A percentile compares a stretch with the other conserved stretches of the same genome.
phyloP scores from a whole-genome alignment of 1,139 yeast genomes.

The Yamadazyma conglobata region DNA sequence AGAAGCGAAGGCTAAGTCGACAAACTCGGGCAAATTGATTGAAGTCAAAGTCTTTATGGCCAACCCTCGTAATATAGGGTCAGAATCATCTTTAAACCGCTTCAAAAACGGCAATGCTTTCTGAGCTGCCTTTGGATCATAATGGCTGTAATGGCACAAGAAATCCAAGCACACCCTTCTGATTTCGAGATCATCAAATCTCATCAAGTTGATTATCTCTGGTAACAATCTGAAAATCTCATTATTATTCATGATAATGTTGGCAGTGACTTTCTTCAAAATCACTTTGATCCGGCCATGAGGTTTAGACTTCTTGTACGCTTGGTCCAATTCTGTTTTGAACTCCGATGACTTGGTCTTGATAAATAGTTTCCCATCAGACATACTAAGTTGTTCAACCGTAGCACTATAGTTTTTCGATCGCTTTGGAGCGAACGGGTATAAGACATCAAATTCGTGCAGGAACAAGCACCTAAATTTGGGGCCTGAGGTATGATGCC shows the following conservation, averaged over 20 bases:
- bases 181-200: slow-evolving; percentile 65
- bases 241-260: slow-evolving; percentile 75
- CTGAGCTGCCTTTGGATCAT: slow-evolving; percentile 51
- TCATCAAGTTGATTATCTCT: slow-evolving; percentile 61
- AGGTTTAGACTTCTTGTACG: slow-evolving; percentile 52
- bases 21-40: slow-evolving; percentile 52
- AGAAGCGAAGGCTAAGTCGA: slow-evolving; percentile 28
- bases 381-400: slow-evolving; percentile 26
- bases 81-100: slow-evolving; percentile 43
- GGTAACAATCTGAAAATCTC: slow-evolving; percentile 70
- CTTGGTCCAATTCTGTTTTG: slow-evolving; percentile 51
- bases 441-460: too few species aligned
- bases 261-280: slow-evolving; percentile 75
- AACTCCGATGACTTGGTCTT: slow-evolving; percentile 52
- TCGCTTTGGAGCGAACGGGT: too few species aligned
- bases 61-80: slow-evolving; percentile 38
- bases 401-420: too few species aligned
- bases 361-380: slow-evolving; percentile 42
- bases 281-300: slow-evolving; percentile 52
- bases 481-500: too few species aligned
- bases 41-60: slow-evolving; percentile 66
- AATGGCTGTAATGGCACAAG: slow-evolving; percentile 55
- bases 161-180: slow-evolving; percentile 66
- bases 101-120: slow-evolving; percentile 56
- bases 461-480: too few species aligned